phyloP scores from a whole-genome alignment of 768 basidiomycete genomes.

The Serendipita sp. region DNA sequence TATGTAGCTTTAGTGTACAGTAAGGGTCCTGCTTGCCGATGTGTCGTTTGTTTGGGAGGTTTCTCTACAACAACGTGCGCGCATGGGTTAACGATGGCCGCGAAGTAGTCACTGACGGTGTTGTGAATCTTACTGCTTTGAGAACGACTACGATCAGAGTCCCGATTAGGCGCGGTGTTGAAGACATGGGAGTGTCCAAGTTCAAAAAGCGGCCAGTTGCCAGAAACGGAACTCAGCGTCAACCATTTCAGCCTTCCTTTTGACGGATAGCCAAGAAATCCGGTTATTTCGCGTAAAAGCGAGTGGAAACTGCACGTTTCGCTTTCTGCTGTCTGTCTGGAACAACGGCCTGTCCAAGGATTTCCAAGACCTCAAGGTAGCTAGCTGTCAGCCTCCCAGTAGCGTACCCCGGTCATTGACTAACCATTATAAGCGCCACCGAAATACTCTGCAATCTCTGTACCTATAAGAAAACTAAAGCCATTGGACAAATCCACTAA shows the following conservation, averaged over 20 bases:
- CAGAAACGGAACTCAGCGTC: background rate
- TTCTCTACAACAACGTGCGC: slow-evolving; percentile 36
- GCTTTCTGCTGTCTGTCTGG: background rate
- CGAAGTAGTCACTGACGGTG: slow-evolving; percentile 3
- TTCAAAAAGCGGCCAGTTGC: background rate
- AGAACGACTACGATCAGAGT: slow-evolving; percentile 87
- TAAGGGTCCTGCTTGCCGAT: slow-evolving; percentile 98
- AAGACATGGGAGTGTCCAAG: slow-evolving; percentile 29
- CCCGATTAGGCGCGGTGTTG: slow-evolving; percentile 60
- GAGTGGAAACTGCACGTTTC: background rate
- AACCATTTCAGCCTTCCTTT: background rate
- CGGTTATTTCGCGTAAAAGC: background rate
- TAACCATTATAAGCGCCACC: no score
- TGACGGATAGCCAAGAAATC: background rate
- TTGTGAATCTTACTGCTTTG: slow-evolving; percentile 58
- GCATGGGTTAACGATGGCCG: background rate
- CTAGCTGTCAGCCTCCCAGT: no score
- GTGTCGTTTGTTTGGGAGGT: slow-evolving; percentile 78
- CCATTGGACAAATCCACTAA: no score
- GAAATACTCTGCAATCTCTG: no score
- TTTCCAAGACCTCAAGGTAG: background rate
- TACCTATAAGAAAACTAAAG: no score
- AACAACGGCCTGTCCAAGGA: background rate
- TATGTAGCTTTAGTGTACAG: slow-evolving; percentile 62
- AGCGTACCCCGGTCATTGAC: no score